phyloP scores from a whole-genome alignment of 78 protist species.

The Pelomyxa schiedti region DNA sequence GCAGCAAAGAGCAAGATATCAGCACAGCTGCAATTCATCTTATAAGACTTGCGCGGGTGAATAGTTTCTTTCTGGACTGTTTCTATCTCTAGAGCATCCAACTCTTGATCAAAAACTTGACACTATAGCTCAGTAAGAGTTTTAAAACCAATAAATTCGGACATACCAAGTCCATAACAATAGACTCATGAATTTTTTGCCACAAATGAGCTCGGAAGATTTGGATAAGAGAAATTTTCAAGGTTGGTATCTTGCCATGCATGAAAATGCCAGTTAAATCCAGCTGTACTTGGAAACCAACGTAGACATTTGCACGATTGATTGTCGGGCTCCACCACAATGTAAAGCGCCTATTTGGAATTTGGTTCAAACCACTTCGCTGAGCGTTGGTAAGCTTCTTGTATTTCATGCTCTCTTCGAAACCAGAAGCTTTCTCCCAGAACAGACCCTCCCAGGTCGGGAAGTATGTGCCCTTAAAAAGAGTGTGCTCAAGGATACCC shows the following conservation, averaged over 20 bases:
- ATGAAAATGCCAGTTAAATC: conserved; percentile 99
- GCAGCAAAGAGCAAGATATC: conserved; percentile 94
- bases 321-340: conserved; percentile 99
- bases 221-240: conserved; percentile 97
- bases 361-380: conserved; percentile 98
- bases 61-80: conserved; percentile 98
- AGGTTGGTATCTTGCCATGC: conserved; percentile 99
- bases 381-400: conserved; percentile 99
- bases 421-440: conserved; percentile 93
- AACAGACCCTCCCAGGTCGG: conserved; percentile 99
- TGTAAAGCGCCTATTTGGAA: conserved; percentile 99
- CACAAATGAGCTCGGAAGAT: conserved; percentile 99
- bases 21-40: conserved; percentile 97
- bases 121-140: conserved; percentile 22
- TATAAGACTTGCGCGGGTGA: conserved; percentile 99
- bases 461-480: conserved; percentile 99
- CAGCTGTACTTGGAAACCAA: conserved; percentile 98
- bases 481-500: conserved; percentile 99
- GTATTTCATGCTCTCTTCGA: conserved; percentile 83
- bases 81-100: conserved; percentile 93
- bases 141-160: not conserved
- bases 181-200: conserved; percentile 98
- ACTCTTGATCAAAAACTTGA: conserved; percentile 94
- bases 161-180: conserved; percentile 87
- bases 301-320: conserved; percentile 98